Conservation (phyloP, 176 grass and related monocot genomes). For the Lolium perenne region DNA sequence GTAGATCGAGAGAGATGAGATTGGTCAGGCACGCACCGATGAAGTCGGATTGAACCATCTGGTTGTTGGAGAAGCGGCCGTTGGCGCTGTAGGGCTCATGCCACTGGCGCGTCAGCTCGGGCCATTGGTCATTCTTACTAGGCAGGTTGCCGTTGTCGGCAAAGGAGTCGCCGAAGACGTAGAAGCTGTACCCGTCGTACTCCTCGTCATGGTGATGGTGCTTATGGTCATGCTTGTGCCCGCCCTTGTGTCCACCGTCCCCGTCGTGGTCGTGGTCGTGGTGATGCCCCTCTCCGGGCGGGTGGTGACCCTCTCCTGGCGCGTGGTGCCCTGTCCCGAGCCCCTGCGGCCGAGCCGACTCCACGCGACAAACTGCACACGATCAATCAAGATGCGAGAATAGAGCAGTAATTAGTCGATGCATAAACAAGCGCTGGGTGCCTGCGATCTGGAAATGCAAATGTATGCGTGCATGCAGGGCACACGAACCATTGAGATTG, state of each 20-base stretch:
- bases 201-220: neutral
- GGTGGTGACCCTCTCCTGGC: neutral
- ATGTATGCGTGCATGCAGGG: neutral
- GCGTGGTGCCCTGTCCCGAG: neutral
- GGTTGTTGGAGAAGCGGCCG: neutral
- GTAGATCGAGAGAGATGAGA: neutral
- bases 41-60: neutral
- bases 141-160: neutral
- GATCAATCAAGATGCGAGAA: neutral
- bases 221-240: neutral
- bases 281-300: neutral
- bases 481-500: neutral
- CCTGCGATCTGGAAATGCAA: neutral
- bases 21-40: neutral
- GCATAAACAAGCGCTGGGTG: neutral
- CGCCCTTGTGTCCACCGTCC: neutral
- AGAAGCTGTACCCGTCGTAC: neutral
- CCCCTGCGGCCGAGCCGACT: neutral
- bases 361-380: neutral
- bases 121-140: neutral
- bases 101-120: neutral
- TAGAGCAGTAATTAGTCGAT: neutral
- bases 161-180: slow-evolving; percentile 4
- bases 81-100: neutral
- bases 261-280: neutral